phyloP scores from a whole-genome alignment of 1,284 basidiomycete species.

The Golubevia sp. region DNA sequence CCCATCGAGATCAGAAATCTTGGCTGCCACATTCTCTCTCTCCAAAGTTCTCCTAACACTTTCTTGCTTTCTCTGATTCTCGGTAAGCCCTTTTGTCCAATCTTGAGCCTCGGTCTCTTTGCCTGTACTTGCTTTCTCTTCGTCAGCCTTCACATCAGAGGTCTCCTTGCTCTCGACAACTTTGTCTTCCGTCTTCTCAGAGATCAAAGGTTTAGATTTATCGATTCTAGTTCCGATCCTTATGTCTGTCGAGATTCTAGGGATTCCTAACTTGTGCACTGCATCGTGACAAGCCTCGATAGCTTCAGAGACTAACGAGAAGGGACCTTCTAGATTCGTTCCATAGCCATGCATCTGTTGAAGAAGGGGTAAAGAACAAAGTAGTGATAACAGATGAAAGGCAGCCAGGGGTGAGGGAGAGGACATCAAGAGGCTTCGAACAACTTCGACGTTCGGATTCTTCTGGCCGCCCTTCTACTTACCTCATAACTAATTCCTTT shows the following conservation, averaged over 20 bases:
- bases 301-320: constrained; percentile 40
- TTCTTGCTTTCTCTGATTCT: constrained; percentile 56
- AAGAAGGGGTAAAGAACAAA: neutral
- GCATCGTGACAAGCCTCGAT: constrained; percentile 55
- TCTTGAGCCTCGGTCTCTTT: constrained; percentile 1
- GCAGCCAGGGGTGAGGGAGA: too few species aligned
- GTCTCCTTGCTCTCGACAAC: too few species aligned
- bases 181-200: too few species aligned
- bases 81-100: constrained; percentile 29
- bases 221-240: constrained; percentile 54
- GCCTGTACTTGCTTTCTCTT: too few species aligned
- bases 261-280: constrained; percentile 50
- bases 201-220: constrained; percentile 18
- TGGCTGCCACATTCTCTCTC: neutral
- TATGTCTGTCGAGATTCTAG: constrained; percentile 57
- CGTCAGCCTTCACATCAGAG: too few species aligned
- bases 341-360: constrained; percentile 42
- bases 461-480: neutral
- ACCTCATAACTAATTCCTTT: constrained; percentile 55
- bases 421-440: neutral
- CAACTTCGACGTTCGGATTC: neutral
- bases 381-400: neutral
- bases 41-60: constrained; percentile 41
- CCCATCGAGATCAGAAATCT: neutral
- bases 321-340: constrained; percentile 55